Conservation (phyloP, 2,329 filamentous ascomycete species). For the Myriosclerotinia scirpicola region DNA sequence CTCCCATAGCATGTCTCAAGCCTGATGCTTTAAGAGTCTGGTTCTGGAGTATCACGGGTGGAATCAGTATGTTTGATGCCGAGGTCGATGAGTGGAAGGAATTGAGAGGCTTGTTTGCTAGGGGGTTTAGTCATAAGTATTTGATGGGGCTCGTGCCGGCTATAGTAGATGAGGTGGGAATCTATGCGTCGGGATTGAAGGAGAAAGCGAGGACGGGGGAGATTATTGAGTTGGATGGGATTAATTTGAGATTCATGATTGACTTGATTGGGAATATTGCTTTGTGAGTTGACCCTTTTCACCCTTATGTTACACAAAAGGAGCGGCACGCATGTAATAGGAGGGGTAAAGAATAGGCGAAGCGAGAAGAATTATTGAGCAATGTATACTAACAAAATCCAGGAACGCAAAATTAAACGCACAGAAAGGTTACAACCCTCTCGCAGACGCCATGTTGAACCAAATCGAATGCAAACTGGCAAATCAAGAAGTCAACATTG, state of each 20-base stretch:
- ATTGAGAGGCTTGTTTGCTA: conserved; percentile 31
- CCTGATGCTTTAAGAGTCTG: conserved; percentile 26
- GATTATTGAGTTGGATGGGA: conserved; percentile 29
- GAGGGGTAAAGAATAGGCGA: background rate
- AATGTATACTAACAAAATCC: background rate
- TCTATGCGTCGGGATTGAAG: conserved; percentile 9
- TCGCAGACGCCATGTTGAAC: conserved; percentile 29
- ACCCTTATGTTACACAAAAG: background rate
- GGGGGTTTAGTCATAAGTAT: conserved; percentile 31
- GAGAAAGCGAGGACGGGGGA: conserved; percentile 28
- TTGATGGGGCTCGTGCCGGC: conserved; percentile 26
- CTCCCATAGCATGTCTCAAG: conserved; percentile 24
- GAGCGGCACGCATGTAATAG: background rate
- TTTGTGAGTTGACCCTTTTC: conserved; percentile 14
- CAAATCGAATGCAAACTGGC: conserved; percentile 29
- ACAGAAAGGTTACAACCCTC: conserved; percentile 29
- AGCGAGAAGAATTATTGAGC: background rate
- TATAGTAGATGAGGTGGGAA: conserved; percentile 30
- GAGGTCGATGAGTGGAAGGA: conserved; percentile 33
- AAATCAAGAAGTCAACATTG: conserved; percentile 28
- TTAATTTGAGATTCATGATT: conserved; percentile 31
- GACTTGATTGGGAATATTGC: conserved; percentile 31
- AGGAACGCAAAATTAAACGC: conserved; percentile 27
- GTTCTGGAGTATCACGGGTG: conserved; percentile 27
- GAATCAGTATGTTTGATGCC: conserved; percentile 28